These are phyloP conservation scores for Plantago ovata DNA, from an alignment of 257 asterid genomes.

Conservation along the genomic window DNA sequence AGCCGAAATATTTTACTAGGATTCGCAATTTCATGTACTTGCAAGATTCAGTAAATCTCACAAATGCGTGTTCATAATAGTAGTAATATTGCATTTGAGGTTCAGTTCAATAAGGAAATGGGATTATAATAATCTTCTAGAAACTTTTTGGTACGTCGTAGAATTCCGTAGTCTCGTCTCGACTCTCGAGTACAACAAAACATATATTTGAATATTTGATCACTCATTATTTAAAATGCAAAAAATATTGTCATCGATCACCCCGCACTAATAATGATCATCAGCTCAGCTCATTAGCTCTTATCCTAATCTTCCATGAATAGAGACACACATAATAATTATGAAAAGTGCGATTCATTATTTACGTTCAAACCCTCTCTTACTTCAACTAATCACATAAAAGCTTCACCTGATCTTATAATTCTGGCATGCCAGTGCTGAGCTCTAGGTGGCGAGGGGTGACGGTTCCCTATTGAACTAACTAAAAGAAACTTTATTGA, in stretches of 20 bases:
- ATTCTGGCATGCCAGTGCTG: no score
- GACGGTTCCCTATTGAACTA: no score
- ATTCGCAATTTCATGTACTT: slow-evolving; percentile 24
- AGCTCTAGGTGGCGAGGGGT: no score
- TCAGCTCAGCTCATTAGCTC: slow-evolving; percentile 22
- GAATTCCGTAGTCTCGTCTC: slow-evolving; percentile 20
- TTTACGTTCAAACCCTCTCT: not conserved
- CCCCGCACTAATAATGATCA: slow-evolving; percentile 17
- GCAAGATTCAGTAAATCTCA: slow-evolving; percentile 42
- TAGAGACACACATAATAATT: slow-evolving; percentile 13
- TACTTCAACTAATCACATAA: not conserved
- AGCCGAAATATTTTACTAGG: slow-evolving; percentile 19
- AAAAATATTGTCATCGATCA: not conserved
- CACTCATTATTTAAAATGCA: no score
- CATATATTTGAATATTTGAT: slow-evolving; percentile 24
- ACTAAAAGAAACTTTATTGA: no score
- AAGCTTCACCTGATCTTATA: no score
- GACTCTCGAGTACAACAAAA: slow-evolving; percentile 32
- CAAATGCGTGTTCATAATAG: not conserved
- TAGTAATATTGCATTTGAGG: slow-evolving; percentile 14
- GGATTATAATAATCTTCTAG: slow-evolving; percentile 35
- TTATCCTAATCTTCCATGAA: slow-evolving; percentile 42
- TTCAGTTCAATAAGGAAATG: slow-evolving; percentile 33
- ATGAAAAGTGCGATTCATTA: not conserved
- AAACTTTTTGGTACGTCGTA: slow-evolving; percentile 31